Percentiles rank a stretch among this genome's conserved stretches.
Evolutionary conservation across 768 basidiomycete species (phyloP).

Genomic region (Kwoniella heveanensis): DNA sequence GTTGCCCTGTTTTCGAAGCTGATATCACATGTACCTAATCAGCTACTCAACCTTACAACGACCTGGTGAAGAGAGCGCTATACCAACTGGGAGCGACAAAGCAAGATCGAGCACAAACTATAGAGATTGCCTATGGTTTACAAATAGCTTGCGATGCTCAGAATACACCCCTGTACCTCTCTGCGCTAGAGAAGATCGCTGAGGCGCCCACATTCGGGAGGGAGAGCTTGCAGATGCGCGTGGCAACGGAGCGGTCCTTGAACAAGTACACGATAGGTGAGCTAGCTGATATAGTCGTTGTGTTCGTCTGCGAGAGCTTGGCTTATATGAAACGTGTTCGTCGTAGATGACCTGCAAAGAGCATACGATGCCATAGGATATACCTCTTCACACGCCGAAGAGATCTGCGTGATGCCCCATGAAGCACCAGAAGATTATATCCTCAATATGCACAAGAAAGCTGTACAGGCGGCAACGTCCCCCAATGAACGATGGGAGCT

Average conservation of each 20-base stretch:
- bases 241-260: slow-evolving; percentile 41
- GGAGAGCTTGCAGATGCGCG: slow-evolving; percentile 33
- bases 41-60: slow-evolving; percentile 11
- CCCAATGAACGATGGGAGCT: slow-evolving; percentile 23
- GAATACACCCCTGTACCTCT: slow-evolving; percentile 27
- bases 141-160: slow-evolving; percentile 31
- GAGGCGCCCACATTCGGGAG: slow-evolving; percentile 21
- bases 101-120: slow-evolving; percentile 27
- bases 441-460: slow-evolving; percentile 38
- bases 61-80: slow-evolving; percentile 9
- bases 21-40: not conserved
- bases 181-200: slow-evolving; percentile 35
- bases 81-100: slow-evolving; percentile 31
- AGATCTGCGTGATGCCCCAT: slow-evolving; percentile 21
- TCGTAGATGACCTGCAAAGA: slow-evolving; percentile 32
- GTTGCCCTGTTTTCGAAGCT: not conserved
- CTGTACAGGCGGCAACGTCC: slow-evolving; percentile 23
- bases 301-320: no score
- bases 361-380: slow-evolving; percentile 47
- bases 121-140: slow-evolving; percentile 38
- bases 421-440: slow-evolving; percentile 48
- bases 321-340: no score
- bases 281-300: slow-evolving; percentile 6
- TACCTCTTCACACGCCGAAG: slow-evolving; percentile 23
- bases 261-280: slow-evolving; percentile 36